Conservation (phyloP, 2,329 filamentous ascomycete species). For the Phaeosphaeriaceae sp. region DNA sequence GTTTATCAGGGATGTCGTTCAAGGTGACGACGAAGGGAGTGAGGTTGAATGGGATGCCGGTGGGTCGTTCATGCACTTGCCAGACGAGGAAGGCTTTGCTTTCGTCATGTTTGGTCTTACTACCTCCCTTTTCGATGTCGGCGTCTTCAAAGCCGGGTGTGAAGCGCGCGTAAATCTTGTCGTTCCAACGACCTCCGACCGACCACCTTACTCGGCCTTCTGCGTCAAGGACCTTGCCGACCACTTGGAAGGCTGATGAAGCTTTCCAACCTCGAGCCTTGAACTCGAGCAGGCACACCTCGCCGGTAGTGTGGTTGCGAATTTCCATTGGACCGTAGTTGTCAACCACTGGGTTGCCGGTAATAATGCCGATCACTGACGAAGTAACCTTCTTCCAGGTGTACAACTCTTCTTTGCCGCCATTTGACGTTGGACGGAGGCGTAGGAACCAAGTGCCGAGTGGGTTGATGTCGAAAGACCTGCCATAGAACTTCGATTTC, state of each 20-base stretch:
- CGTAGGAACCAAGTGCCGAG: conserved; percentile 96
- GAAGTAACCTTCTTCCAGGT: conserved; percentile 99
- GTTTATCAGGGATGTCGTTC: conserved; percentile 87
- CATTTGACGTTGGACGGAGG: conserved; percentile 75
- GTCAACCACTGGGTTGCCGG: conserved; percentile 93
- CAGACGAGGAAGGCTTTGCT: conserved; percentile 87
- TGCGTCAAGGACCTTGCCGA: conserved; percentile 82
- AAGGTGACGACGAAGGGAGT: conserved; percentile 95
- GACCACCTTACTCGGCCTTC: conserved; percentile 84
- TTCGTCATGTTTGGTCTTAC: conserved; percentile 61
- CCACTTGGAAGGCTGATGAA: conserved; percentile 85
- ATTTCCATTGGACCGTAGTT: conserved; percentile 98
- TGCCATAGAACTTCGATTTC: conserved; percentile 96
- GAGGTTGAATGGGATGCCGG: conserved; percentile 92
- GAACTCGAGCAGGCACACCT: conserved; percentile 88
- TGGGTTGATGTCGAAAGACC: conserved; percentile 95
- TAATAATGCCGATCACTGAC: conserved; percentile 98
- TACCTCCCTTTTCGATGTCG: conserved; percentile 56
- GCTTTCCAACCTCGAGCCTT: conserved; percentile 96
- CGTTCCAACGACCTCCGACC: conserved; percentile 95
- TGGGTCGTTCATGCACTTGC: conserved; percentile 82
- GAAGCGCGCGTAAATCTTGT: conserved; percentile 91
- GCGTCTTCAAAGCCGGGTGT: conserved; percentile 89
- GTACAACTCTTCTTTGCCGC: conserved; percentile 76
- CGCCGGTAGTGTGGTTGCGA: conserved; percentile 95